These are phyloP conservation scores for Crotalaria pallida DNA, from an alignment of 306 rosid species.

Conservation along the genomic window DNA sequence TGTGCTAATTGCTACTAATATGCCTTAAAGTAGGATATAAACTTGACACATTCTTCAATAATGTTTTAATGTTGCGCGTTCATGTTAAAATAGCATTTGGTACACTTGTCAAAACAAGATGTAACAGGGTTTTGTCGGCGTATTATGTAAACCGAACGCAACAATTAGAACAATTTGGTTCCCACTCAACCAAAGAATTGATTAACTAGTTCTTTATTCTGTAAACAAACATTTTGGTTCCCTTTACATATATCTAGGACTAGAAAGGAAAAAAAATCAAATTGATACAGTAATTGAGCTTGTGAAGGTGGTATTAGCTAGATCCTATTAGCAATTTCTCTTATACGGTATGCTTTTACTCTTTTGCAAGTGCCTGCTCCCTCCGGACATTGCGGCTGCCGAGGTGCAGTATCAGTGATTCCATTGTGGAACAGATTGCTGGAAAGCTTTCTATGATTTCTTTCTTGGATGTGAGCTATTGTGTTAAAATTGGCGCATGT, in stretches of 20 bases:
- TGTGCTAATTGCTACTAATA: background rate
- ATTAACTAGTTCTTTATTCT: background rate
- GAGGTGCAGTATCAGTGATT: constrained; percentile 59
- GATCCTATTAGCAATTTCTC: constrained; percentile 1
- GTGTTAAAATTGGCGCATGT: constrained; percentile 53
- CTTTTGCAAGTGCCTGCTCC: constrained; percentile 79
- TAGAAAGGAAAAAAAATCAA: background rate
- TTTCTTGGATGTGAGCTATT: constrained; percentile 96
- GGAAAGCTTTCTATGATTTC: constrained; percentile 66
- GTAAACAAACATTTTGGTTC: background rate
- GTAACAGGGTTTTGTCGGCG: too few relatives aligned
- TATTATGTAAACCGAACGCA: too few relatives aligned
- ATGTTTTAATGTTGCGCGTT: too few relatives aligned
- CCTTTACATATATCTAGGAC: background rate
- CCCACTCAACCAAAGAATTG: too few relatives aligned
- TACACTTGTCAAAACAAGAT: too few relatives aligned
- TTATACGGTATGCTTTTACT: constrained; percentile 27
- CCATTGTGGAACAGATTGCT: constrained; percentile 57
- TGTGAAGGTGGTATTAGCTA: background rate
- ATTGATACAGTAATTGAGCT: background rate
- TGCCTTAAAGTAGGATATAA: background rate
- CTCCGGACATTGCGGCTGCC: constrained; percentile 75
- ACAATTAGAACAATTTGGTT: too few relatives aligned
- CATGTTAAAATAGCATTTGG: too few relatives aligned
- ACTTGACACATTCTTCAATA: background rate